Conservation (phyloP, 1,284 basidiomycete genomes). For the Tylopilus sp. region DNA sequence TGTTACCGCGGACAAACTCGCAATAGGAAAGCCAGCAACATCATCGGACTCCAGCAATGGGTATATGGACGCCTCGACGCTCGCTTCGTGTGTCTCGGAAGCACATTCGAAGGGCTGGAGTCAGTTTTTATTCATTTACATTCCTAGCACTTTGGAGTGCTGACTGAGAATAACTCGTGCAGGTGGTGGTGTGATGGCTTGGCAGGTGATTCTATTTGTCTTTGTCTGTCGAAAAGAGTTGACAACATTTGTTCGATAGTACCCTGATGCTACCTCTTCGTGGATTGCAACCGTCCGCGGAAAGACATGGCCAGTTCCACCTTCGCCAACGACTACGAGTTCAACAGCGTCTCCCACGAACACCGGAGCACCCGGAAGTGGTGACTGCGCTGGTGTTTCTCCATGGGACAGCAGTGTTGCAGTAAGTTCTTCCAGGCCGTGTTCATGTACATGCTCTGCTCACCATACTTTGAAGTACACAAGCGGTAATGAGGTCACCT, state of each 20-base stretch:
- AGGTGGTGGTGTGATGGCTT: slow-evolving; percentile 61
- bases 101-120: slow-evolving; percentile 65
- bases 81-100: slow-evolving; percentile 60
- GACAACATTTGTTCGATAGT: slow-evolving; percentile 36
- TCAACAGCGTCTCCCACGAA: slow-evolving; percentile 13
- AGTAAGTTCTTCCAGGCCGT: slow-evolving; percentile 21
- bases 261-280: slow-evolving; percentile 30
- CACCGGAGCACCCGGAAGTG: slow-evolving; percentile 15
- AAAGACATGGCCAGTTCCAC: slow-evolving; percentile 31
- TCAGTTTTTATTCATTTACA: slow-evolving; percentile 39
- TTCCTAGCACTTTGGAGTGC: no score
- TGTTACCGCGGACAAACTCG: slow-evolving; percentile 58
- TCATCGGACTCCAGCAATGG: slow-evolving; percentile 62
- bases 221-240: no score
- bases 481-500: slow-evolving; percentile 32
- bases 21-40: slow-evolving; percentile 69
- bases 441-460: no score
- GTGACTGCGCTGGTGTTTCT: slow-evolving; percentile 37
- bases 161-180: neutral
- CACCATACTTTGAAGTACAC: slow-evolving; percentile 39
- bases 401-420: slow-evolving; percentile 30
- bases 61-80: slow-evolving; percentile 58
- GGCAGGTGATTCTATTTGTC: no score
- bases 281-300: slow-evolving; percentile 40
- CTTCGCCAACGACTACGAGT: slow-evolving; percentile 2